Percentiles rank a stretch among this genome's conserved stretches.
Evolutionary conservation across 192 early-diverging fungal species (phyloP).

Genomic region (Piromyces finnis): DNA sequence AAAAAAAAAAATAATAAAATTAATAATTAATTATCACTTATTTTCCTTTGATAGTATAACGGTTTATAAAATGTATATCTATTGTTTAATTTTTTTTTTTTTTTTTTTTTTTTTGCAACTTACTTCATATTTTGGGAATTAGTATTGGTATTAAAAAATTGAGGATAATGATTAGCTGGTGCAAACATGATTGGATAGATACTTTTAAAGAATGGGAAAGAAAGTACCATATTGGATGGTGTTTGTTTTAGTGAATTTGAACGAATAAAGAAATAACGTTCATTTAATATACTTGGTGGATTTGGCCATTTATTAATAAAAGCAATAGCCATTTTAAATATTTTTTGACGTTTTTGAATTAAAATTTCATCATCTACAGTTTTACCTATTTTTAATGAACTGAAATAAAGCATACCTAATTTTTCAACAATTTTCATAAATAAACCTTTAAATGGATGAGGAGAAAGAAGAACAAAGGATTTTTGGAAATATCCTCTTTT

Average conservation of each 20-base stretch:
- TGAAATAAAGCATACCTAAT: slow-evolving; percentile 75
- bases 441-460: slow-evolving; percentile 74
- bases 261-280: slow-evolving; percentile 55
- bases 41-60: too few relatives aligned
- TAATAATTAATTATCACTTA: too few relatives aligned
- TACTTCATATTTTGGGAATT: background rate
- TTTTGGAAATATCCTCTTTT: slow-evolving; percentile 85
- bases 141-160: background rate
- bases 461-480: slow-evolving; percentile 70
- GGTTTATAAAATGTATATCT: too few relatives aligned
- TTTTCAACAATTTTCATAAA: slow-evolving; percentile 53
- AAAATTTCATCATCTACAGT: background rate
- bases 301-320: slow-evolving; percentile 24
- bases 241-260: slow-evolving; percentile 4
- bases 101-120: too few relatives aligned
- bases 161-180: background rate
- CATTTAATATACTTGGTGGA: slow-evolving; percentile 64
- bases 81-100: too few relatives aligned
- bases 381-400: slow-evolving; percentile 11
- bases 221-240: background rate
- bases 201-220: background rate
- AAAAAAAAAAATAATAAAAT: background rate
- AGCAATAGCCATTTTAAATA: slow-evolving; percentile 1
- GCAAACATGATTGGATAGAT: background rate
- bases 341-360: background rate